Percentiles rank a stretch among this genome's conserved stretches.
These are phyloP conservation scores for Ophiorrhiza pumila DNA, from an alignment of 257 asterid species.

Conservation along the genomic window DNA sequence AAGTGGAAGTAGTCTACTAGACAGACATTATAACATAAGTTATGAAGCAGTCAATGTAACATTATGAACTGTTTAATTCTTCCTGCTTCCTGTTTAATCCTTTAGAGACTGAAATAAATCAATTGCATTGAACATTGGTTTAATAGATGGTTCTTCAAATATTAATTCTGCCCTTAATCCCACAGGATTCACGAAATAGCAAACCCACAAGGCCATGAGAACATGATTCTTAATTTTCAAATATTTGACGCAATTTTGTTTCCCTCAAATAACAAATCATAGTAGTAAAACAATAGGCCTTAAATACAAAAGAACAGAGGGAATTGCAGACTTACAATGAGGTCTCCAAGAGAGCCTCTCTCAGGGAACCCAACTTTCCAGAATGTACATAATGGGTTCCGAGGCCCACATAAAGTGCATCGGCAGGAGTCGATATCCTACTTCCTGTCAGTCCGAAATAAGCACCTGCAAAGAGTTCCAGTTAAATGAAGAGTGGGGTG, in stretches of 20 bases:
- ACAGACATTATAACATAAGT: background rate
- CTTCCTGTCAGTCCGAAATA: conserved; percentile 95
- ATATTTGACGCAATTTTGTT: background rate
- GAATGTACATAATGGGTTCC: conserved; percentile 93
- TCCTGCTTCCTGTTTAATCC: background rate
- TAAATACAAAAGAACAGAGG: background rate
- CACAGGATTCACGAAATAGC: conserved; percentile 1
- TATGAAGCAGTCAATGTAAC: background rate
- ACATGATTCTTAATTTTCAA: background rate
- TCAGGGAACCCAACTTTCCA: conserved; percentile 61
- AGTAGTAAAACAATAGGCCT: background rate
- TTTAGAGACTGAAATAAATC: background rate
- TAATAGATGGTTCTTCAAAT: background rate
- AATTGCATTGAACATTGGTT: background rate
- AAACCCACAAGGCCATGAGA: background rate
- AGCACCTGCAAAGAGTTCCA: conserved; percentile 54
- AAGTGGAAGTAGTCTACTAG: background rate
- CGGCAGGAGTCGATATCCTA: conserved; percentile 88
- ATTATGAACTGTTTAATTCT: background rate
- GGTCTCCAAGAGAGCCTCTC: conserved; percentile 57
- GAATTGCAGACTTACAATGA: conserved; percentile 50
- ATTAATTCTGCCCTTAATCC: background rate
- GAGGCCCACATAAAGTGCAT: conserved; percentile 89
- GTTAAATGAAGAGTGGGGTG: background rate
- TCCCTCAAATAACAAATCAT: background rate